Evolutionary conservation across 2,329 filamentous ascomycete species (phyloP).

Genomic region (Aspergillus nomiae): DNA sequence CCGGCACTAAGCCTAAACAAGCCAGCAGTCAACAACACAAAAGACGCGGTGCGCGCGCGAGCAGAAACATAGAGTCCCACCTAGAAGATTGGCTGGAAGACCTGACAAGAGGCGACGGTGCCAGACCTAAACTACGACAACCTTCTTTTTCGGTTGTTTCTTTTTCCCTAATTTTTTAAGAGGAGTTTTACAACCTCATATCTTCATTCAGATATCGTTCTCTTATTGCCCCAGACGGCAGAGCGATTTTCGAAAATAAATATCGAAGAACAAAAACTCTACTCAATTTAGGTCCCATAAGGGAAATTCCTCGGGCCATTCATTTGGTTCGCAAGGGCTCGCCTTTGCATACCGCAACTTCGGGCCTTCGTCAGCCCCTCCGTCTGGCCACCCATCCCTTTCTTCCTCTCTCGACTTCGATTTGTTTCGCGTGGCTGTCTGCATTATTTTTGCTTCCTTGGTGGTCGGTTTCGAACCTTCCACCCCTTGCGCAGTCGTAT

Average conservation of each 20-base stretch:
- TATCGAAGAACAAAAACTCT: slow-evolving; percentile 11
- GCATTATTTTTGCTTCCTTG: slow-evolving; percentile 14
- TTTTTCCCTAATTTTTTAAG: background rate
- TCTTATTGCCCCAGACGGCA: background rate
- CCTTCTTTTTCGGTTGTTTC: slow-evolving; percentile 11
- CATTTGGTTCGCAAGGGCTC: slow-evolving; percentile 19
- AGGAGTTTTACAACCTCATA: slow-evolving; percentile 3
- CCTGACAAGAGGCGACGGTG: slow-evolving; percentile 10
- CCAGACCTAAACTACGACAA: slow-evolving; percentile 7
- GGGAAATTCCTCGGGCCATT: slow-evolving; percentile 25
- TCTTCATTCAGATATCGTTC: slow-evolving; percentile 3
- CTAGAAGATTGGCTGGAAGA: slow-evolving; percentile 16
- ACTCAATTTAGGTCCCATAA: slow-evolving; percentile 17
- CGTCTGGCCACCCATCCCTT: slow-evolving; percentile 20
- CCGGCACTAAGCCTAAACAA: slow-evolving; percentile 28
- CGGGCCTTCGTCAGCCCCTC: slow-evolving; percentile 19
- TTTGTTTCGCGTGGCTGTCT: slow-evolving; percentile 26
- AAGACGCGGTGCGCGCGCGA: slow-evolving; percentile 31
- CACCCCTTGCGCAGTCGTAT: slow-evolving; percentile 24
- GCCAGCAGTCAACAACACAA: slow-evolving; percentile 32
- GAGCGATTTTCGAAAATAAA: background rate
- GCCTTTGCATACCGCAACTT: slow-evolving; percentile 31
- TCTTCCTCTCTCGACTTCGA: slow-evolving; percentile 18
- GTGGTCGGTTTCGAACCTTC: slow-evolving; percentile 12
- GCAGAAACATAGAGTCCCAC: slow-evolving; percentile 24